Percentiles rank a stretch among this genome's conserved stretches.
Evolutionary conservation across 1,284 basidiomycete species (phyloP).

Genomic region (Inonotus hispidus): DNA sequence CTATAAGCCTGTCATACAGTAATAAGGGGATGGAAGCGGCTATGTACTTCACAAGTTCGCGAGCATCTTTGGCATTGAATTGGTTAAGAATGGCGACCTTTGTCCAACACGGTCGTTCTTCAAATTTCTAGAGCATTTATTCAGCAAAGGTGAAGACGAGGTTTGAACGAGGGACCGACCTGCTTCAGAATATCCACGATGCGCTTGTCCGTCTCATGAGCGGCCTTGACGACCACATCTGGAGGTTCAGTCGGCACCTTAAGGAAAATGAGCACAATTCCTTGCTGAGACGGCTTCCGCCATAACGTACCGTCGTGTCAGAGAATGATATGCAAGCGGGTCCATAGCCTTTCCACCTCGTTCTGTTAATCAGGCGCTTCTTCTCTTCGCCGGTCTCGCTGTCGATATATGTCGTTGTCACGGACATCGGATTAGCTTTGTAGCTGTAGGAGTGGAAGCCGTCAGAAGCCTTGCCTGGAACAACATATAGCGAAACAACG

Average conservation of each 20-base stretch:
- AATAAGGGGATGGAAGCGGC: not conserved
- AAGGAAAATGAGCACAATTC: not conserved
- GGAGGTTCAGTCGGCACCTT: constrained; percentile 10
- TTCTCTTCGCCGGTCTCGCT: constrained; percentile 76
- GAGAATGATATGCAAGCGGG: constrained; percentile 63
- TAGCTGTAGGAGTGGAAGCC: constrained; percentile 42
- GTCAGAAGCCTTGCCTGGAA: not conserved
- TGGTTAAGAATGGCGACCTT: constrained; percentile 81
- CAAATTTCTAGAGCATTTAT: constrained; percentile 44
- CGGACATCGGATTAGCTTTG: constrained; percentile 70
- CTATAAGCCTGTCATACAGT: constrained; percentile 7
- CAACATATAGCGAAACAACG: constrained; percentile 20
- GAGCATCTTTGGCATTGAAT: constrained; percentile 60
- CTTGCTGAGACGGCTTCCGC: not conserved
- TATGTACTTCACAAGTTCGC: constrained; percentile 67
- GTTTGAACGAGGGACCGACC: not conserved
- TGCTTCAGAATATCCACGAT: constrained; percentile 11
- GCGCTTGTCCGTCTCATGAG: not conserved
- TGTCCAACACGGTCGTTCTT: constrained; percentile 84
- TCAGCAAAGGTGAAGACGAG: not conserved
- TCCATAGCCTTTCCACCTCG: constrained; percentile 75
- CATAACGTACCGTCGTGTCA: constrained; percentile 47
- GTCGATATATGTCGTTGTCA: constrained; percentile 57
- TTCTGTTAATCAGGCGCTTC: constrained; percentile 72
- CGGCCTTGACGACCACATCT: not conserved